Base-by-base conservation (phyloP, 306 rosid genomes). In the Rosa rugosa region DNA sequence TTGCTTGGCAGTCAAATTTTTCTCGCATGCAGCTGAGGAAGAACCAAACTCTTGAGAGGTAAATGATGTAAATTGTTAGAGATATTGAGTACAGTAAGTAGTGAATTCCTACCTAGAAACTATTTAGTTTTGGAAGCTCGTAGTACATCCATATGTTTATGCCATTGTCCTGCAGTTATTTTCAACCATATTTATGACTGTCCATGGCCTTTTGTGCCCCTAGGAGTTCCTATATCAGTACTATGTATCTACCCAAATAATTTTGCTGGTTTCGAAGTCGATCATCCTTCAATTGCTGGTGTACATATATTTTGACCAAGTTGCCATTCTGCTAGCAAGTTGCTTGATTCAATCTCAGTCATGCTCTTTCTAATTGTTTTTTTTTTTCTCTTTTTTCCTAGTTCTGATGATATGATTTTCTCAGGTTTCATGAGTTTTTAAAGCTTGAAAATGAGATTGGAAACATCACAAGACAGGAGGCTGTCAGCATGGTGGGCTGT, bases 361-460 rank as follows among this genome's bases (percentile, higher is more conserved):
- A 34, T 77, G 73, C 54, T 16, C 17, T 18, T 79, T 75, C 64
- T 69, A 65, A 80, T 62, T 68, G 31, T 27, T 57, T 69, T 60
- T 69, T 72, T 62, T 73, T 20, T 4, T 64, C 1, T 27, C 8
- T 63, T 49, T 20, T 11, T 47, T 46, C 20, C 53, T 53, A 45
- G 40, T 78, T 72, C 49, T 75, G 65, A 49, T 77, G 44, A 53
- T 47, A 72, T 77, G 62, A 27, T 77, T 81, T 71, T 82, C 45
- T 63, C 94, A 96, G 99, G 91, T 96, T 96, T 83, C 98, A 96
- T 47, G 97, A 91, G 81, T 96, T 96, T 89, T 84, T 96, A 76
- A 96, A 96, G 91, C 93, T 96, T 73, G 98, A 91, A 90, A 96
- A 96, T 86, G 99, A 96, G 87, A 90, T 96, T 62, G 98, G 99